These are phyloP conservation scores for Phanerochaete sordida DNA, from an alignment of 768 basidiomycete genomes.

Conservation along the genomic window DNA sequence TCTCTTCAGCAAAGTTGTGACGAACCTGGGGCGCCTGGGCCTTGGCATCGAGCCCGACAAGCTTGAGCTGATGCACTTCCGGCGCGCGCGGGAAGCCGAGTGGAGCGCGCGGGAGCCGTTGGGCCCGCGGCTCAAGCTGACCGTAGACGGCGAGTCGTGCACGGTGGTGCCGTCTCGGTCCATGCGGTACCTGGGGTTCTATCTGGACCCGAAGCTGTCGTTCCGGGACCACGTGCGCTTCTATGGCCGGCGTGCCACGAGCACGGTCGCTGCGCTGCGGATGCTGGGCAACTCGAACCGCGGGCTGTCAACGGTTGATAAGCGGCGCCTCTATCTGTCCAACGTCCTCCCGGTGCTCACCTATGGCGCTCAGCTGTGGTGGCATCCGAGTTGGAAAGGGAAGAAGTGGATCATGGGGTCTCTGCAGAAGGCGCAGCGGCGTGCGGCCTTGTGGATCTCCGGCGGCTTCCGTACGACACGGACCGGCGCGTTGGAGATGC, in stretches of 20 bases:
- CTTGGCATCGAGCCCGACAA: slow-evolving; percentile 11
- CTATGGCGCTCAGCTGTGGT: slow-evolving; percentile 20
- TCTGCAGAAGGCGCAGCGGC: slow-evolving; percentile 16
- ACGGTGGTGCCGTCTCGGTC: not conserved
- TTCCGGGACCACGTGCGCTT: slow-evolving; percentile 9
- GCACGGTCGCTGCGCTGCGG: slow-evolving; percentile 8
- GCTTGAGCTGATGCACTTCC: slow-evolving; percentile 17
- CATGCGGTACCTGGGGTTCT: slow-evolving; percentile 18
- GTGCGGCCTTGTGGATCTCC: slow-evolving; percentile 19
- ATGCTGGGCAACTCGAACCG: slow-evolving; percentile 19
- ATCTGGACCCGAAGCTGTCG: slow-evolving; percentile 13
- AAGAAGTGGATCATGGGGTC: not conserved
- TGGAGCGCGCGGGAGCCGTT: not conserved
- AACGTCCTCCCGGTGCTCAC: slow-evolving; percentile 17
- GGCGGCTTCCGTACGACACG: slow-evolving; percentile 18
- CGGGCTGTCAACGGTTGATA: slow-evolving; percentile 13
- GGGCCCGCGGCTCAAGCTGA: not conserved
- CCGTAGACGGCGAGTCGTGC: slow-evolving; percentile 7
- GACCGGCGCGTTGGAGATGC: slow-evolving; percentile 13
- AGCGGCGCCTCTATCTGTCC: slow-evolving; percentile 15
- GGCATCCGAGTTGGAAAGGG: slow-evolving; percentile 11
- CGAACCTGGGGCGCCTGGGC: slow-evolving; percentile 5
- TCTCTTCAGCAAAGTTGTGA: not conserved
- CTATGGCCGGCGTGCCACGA: slow-evolving; percentile 12
- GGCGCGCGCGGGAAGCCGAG: not conserved